A percentile compares a stretch with the other conserved stretches of the same genome.
phyloP scores from a whole-genome alignment of 2,329 filamentous ascomycete species.

The Pseudocercospora eumusae region DNA sequence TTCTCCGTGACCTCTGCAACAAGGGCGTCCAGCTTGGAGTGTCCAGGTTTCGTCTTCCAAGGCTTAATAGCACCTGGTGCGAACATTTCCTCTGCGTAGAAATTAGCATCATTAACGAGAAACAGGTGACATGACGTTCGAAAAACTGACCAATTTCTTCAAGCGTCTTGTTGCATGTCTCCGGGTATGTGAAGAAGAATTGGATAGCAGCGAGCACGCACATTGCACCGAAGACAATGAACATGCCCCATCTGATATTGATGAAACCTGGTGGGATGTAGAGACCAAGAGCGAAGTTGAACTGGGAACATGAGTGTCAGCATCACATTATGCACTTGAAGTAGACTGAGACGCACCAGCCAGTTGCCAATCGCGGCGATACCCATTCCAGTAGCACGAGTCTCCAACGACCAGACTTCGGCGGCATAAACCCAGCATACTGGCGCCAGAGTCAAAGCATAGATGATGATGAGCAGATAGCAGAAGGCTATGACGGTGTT shows the following conservation, averaged over 20 bases:
- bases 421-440: constrained; percentile 67
- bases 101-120: background rate
- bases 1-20: constrained; percentile 28
- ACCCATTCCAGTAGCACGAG: constrained; percentile 61
- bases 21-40: constrained; percentile 37
- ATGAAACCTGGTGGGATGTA: constrained; percentile 61
- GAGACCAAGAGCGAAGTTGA: constrained; percentile 62
- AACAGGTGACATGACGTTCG: background rate
- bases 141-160: constrained; percentile 38
- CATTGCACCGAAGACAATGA: constrained; percentile 53
- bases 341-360: constrained; percentile 27
- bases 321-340: background rate
- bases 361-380: constrained; percentile 58
- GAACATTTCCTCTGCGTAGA: constrained; percentile 41
- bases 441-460: constrained; percentile 64
- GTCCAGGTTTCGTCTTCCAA: constrained; percentile 43
- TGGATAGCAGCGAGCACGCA: constrained; percentile 51
- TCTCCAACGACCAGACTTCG: constrained; percentile 64
- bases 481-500: constrained; percentile 66
- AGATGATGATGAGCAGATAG: constrained; percentile 65
- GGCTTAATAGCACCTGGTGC: constrained; percentile 38
- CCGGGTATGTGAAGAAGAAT: constrained; percentile 49
- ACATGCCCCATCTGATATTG: constrained; percentile 59
- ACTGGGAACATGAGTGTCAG: constrained; percentile 32
- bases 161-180: constrained; percentile 44